Base-by-base conservation (phyloP, 768 basidiomycete genomes). In the Hebeloma cylindrosporum region DNA sequence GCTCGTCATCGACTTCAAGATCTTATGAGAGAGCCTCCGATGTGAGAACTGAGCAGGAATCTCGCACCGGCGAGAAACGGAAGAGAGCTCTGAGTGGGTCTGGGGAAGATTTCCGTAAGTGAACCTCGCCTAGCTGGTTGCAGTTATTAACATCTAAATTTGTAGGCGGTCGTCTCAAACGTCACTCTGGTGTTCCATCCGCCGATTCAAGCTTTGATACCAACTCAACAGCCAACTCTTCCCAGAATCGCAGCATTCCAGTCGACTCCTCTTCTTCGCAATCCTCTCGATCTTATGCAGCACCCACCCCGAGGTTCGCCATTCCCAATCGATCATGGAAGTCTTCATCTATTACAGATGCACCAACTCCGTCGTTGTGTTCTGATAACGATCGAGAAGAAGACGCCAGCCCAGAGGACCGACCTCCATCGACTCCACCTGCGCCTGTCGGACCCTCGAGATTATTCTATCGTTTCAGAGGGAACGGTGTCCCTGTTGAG, bases 361-460 rank as follows among this genome's bases (percentile, higher is more conserved):
- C 54, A 46, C 71, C 76, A 5, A 89, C 87, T 0, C 87, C 87
- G 0, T 88, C 85, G 0, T 67, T 89, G 11, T 84, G 79, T 54
- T 88, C 87, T 3, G 87, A 89, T 57, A 83, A 85, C 45, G 84
- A 71, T 28, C 65, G 66, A 38, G 75, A 75, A 11, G 71, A 78
- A 23, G 76, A 76, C 25, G 67, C 63, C 1, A 72, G 70, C 39
- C 69, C 70, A 4, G 75, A 79, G 28, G 80, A 81, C 35, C 61
- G 64, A 4, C 71, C 70, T 3, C 75, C 74, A 1, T 75, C 76
- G 5, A 82, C 82, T 2, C 82, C 83, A 31, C 77, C 66, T 45
- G 40, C 43, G 8, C 31, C 21, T 50, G 27, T 43, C 35, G 27
- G 56, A 13, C 58, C 59, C 3, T 62, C 60, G 14, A 48, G 59